Evolutionary conservation across 2,329 filamentous ascomycete genomes (phyloP).

Genomic region (Aspergillus sp.): DNA sequence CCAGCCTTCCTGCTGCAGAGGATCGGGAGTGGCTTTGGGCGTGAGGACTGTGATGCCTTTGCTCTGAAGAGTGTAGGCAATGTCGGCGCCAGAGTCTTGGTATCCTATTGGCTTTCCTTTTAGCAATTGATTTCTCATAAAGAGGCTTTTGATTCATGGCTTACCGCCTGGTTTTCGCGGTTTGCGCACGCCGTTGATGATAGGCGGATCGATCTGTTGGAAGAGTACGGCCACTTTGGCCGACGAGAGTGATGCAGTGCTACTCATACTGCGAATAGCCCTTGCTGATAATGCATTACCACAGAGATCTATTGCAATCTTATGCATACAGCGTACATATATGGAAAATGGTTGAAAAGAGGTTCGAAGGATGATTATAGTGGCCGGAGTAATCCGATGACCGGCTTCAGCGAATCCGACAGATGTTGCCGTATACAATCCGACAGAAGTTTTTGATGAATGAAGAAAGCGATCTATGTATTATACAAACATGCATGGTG

Average conservation of each 20-base stretch:
- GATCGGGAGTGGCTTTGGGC: conserved; percentile 20
- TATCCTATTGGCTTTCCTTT: conserved; percentile 30
- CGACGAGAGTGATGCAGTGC: neutral
- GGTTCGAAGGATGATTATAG: no score
- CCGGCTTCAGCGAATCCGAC: no score
- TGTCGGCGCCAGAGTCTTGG: conserved; percentile 43
- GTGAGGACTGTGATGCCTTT: conserved; percentile 28
- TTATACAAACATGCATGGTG: no score
- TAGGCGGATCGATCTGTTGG: conserved; percentile 41
- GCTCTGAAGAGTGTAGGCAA: conserved; percentile 35
- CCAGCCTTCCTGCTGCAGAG: conserved; percentile 28
- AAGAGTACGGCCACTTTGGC: conserved; percentile 39
- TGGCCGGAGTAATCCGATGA: no score
- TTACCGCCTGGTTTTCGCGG: conserved; percentile 43
- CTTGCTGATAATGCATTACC: neutral
- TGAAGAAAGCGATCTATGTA: no score
- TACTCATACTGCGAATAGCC: neutral
- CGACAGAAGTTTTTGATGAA: no score
- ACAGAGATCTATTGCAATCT: no score
- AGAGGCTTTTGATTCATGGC: neutral
- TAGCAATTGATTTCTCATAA: neutral
- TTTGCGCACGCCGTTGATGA: conserved; percentile 42
- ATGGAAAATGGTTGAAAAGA: no score
- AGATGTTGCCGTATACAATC: no score
- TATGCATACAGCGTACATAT: no score